These are phyloP conservation scores for Globisporangium okanoganense DNA, from an alignment of 352 stramenopile genomes.

Conservation along the genomic window DNA sequence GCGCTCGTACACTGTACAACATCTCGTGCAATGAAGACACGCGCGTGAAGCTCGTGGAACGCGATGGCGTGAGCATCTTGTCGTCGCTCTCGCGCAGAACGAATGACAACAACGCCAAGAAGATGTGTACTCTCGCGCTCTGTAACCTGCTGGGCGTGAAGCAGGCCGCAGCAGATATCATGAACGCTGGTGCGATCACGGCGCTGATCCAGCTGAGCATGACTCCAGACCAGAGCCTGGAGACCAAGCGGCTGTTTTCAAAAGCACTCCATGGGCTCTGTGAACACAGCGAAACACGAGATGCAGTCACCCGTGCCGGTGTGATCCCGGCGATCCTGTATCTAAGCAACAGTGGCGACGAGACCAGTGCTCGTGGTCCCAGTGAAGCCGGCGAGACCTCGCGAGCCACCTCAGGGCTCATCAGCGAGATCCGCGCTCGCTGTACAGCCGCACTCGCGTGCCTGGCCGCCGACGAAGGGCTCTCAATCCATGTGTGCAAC, in stretches of 20 bases:
- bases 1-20: constrained; percentile 64
- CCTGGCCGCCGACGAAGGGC: constrained; percentile 43
- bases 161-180: constrained; percentile 64
- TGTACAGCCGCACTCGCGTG: constrained; percentile 63
- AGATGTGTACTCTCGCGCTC: constrained; percentile 74
- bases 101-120: constrained; percentile 41
- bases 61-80: constrained; percentile 52
- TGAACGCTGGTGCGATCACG: constrained; percentile 58
- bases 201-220: constrained; percentile 63
- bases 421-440: constrained; percentile 51
- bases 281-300: constrained; percentile 41
- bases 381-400: neutral
- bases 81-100: constrained; percentile 40
- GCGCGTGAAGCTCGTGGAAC: constrained; percentile 61
- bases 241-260: constrained; percentile 58
- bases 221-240: constrained; percentile 33
- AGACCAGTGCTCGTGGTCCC: neutral
- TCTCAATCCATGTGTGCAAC: constrained; percentile 35
- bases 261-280: constrained; percentile 68
- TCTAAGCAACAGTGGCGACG: constrained; percentile 25
- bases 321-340: constrained; percentile 59
- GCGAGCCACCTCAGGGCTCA: constrained; percentile 6
- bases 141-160: constrained; percentile 79
- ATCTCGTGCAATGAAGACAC: constrained; percentile 68
- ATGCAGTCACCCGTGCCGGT: constrained; percentile 41